Conservation (phyloP, 768 basidiomycete species). For the Tulasnella sp. region DNA sequence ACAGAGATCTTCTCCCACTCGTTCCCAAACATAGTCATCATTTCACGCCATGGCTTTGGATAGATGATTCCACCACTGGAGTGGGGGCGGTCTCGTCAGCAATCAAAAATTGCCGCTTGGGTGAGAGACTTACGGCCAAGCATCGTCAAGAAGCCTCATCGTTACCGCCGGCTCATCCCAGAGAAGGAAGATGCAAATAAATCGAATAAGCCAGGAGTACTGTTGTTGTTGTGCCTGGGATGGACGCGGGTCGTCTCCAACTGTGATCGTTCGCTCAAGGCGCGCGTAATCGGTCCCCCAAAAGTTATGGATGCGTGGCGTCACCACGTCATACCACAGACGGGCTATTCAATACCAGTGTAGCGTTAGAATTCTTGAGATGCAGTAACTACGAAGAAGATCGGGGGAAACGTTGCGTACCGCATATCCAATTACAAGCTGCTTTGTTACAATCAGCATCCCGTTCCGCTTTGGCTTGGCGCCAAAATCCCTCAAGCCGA, state of each 20-base stretch:
- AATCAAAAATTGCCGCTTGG: no score
- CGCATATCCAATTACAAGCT: not conserved
- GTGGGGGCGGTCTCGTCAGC: not conserved
- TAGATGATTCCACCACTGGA: not conserved
- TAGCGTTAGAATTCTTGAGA: not conserved
- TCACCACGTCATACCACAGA: not conserved
- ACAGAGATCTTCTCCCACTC: not conserved
- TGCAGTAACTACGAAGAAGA: not conserved
- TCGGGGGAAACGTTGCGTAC: not conserved
- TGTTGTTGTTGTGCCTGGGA: not conserved
- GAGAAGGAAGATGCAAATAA: not conserved
- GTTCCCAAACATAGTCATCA: not conserved
- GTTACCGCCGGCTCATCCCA: not conserved
- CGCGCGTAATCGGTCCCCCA: slow-evolving; percentile 1
- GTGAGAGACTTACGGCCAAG: not conserved
- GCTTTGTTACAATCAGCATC: not conserved
- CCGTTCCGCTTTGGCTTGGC: not conserved
- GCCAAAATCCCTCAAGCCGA: not conserved
- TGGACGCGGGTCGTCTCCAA: not conserved
- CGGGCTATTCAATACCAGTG: not conserved
- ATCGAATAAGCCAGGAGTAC: not conserved
- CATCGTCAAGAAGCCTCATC: not conserved
- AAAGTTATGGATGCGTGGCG: not conserved
- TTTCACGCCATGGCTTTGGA: not conserved
- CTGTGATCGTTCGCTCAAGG: not conserved